These are phyloP conservation scores for Podospora pseudoanserina DNA, from an alignment of 495 filamentous ascomycete species.

Conservation along the genomic window DNA sequence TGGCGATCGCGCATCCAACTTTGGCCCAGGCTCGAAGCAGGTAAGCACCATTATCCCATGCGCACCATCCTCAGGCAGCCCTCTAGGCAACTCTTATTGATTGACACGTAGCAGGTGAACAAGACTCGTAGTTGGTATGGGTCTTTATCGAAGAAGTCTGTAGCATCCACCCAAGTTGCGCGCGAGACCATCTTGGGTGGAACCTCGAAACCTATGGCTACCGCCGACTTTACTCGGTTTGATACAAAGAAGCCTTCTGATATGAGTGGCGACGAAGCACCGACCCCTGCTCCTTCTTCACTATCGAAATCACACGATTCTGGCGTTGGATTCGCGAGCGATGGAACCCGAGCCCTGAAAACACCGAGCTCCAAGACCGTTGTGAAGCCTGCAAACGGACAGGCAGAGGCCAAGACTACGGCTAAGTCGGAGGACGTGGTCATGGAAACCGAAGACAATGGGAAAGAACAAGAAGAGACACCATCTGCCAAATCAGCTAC, in stretches of 20 bases:
- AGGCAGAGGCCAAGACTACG: neutral
- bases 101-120: conserved; percentile 41
- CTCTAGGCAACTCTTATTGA: neutral
- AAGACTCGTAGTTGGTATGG: conserved; percentile 62
- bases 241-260: conserved; percentile 38
- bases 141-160: conserved; percentile 69
- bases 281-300: conserved; percentile 26
- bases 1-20: conserved; percentile 8
- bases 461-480: conserved; percentile 3
- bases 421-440: conserved; percentile 11
- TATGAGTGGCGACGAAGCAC: conserved; percentile 25
- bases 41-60: conserved; percentile 10
- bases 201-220: conserved; percentile 36
- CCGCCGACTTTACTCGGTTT: conserved; percentile 47
- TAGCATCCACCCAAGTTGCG: conserved; percentile 68
- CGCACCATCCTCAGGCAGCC: neutral
- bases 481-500: neutral
- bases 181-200: conserved; percentile 70
- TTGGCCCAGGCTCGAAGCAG: conserved; percentile 18
- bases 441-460: conserved; percentile 9
- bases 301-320: conserved; percentile 8
- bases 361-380: conserved; percentile 1
- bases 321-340: neutral
- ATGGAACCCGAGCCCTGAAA: neutral
- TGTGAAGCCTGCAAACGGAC: conserved; percentile 7